phyloP scores from a whole-genome alignment of 495 filamentous ascomycete species.

The Extremus antarcticus region DNA sequence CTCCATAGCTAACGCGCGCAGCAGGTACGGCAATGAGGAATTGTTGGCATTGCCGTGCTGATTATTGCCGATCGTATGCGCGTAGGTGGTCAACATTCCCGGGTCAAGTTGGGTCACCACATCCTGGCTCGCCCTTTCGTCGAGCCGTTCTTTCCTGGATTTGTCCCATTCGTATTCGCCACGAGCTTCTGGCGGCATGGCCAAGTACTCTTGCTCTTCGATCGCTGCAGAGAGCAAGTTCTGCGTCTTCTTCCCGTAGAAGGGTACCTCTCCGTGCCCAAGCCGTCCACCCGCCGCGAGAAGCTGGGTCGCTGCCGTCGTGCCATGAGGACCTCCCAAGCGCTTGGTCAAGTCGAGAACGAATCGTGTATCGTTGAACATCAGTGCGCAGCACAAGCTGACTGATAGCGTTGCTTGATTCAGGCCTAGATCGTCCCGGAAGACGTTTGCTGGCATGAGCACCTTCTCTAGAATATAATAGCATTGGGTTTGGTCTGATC shows the following conservation, averaged over 20 bases:
- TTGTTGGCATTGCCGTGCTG: constrained; percentile 55
- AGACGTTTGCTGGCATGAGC: constrained; percentile 59
- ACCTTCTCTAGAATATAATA: constrained; percentile 69
- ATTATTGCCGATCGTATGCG: constrained; percentile 69
- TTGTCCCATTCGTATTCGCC: constrained; percentile 10
- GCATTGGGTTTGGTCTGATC: constrained; percentile 48
- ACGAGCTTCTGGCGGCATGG: constrained; percentile 27
- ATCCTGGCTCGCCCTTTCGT: neutral
- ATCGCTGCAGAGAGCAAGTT: constrained; percentile 86
- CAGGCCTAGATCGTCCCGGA: constrained; percentile 52
- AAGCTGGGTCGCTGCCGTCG: constrained; percentile 73
- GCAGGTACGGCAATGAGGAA: constrained; percentile 74
- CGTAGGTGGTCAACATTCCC: constrained; percentile 74
- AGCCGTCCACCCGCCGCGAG: constrained; percentile 61
- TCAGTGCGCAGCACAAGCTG: constrained; percentile 74
- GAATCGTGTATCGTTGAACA: constrained; percentile 67
- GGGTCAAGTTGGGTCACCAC: constrained; percentile 47
- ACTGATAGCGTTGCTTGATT: constrained; percentile 47
- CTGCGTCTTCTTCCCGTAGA: constrained; percentile 53
- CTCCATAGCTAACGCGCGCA: constrained; percentile 71
- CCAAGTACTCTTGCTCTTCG: constrained; percentile 70
- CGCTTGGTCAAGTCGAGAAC: constrained; percentile 54
- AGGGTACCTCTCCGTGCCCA: constrained; percentile 42
- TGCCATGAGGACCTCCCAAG: constrained; percentile 66
- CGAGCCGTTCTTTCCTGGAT: constrained; percentile 4